phyloP scores from a whole-genome alignment of 371 early-diverging fungal species.

The Homolaphlyctis polyrhiza region DNA sequence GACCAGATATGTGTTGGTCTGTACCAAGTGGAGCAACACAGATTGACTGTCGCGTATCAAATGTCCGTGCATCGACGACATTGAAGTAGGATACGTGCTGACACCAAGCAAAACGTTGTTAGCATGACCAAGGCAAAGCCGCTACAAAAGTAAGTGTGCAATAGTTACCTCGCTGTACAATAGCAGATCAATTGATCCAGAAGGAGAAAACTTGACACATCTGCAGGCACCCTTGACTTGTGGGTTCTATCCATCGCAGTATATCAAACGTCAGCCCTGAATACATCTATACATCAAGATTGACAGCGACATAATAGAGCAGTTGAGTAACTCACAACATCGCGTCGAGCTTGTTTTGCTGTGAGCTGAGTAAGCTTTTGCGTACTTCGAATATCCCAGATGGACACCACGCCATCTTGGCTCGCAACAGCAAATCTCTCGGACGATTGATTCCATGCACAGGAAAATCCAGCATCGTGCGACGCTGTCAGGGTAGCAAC shows the following conservation, averaged over 20 bases:
- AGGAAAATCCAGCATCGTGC: constrained; percentile 68
- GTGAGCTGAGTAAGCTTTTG: constrained; percentile 52
- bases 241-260: constrained; percentile 27
- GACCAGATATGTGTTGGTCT: constrained; percentile 79
- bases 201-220: constrained; percentile 77
- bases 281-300: too few relatives aligned
- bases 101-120: not conserved
- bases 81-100: constrained; percentile 79
- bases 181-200: constrained; percentile 75
- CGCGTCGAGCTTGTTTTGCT: constrained; percentile 42
- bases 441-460: constrained; percentile 71
- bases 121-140: too few relatives aligned
- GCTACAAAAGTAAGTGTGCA: not conserved
- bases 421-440: constrained; percentile 75
- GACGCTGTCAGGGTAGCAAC: constrained; percentile 59
- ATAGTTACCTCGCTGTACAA: constrained; percentile 68
- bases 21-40: constrained; percentile 41
- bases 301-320: too few relatives aligned
- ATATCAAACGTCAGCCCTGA: too few relatives aligned
- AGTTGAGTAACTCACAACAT: constrained; percentile 6
- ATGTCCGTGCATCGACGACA: constrained; percentile 81
- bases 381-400: constrained; percentile 70
- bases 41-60: constrained; percentile 63
- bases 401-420: constrained; percentile 72
- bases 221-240: constrained; percentile 78